Conservation (phyloP, 495 filamentous ascomycete species). For the Penicillium tannophilum region DNA sequence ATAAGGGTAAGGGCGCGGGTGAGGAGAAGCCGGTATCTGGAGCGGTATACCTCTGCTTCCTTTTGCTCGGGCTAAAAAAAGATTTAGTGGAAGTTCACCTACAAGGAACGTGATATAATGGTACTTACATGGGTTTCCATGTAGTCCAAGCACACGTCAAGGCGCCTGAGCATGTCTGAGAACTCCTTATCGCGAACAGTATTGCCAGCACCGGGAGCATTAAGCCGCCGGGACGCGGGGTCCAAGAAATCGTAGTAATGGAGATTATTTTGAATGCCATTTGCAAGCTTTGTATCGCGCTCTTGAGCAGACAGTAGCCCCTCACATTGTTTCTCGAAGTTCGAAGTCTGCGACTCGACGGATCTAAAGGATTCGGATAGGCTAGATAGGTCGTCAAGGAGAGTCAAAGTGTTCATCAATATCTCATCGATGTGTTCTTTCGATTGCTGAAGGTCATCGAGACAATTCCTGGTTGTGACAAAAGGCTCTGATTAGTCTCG, state of each 20-base stretch:
- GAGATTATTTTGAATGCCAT: constrained; percentile 80
- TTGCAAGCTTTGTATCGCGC: constrained; percentile 71
- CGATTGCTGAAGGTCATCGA: constrained; percentile 76
- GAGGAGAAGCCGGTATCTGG: constrained; percentile 67
- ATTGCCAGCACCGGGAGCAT: constrained; percentile 85
- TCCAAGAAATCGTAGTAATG: constrained; percentile 92
- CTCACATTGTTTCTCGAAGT: constrained; percentile 90
- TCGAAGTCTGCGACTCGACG: constrained; percentile 86
- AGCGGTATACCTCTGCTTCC: constrained; percentile 80
- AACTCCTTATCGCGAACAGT: constrained; percentile 80
- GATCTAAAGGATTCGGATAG: constrained; percentile 81
- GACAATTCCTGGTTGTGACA: constrained; percentile 58
- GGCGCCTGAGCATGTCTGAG: constrained; percentile 77
- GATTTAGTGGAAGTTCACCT: constrained; percentile 16
- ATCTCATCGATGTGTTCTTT: constrained; percentile 80
- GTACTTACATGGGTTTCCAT: constrained; percentile 77
- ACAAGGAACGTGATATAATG: not conserved
- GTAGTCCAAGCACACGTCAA: constrained; percentile 88
- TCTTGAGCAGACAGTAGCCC: constrained; percentile 77
- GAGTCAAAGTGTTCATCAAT: constrained; percentile 69
- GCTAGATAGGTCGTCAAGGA: constrained; percentile 70
- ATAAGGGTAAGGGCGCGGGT: constrained; percentile 78
- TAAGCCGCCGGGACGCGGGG: constrained; percentile 82
- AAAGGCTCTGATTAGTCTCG: constrained; percentile 14
- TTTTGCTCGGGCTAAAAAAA: constrained; percentile 69